Evolutionary conservation across 2,329 filamentous ascomycete species (phyloP), one percentile per base, ranked within the genome.

Genomic region (Teratosphaeria destructans): DNA sequence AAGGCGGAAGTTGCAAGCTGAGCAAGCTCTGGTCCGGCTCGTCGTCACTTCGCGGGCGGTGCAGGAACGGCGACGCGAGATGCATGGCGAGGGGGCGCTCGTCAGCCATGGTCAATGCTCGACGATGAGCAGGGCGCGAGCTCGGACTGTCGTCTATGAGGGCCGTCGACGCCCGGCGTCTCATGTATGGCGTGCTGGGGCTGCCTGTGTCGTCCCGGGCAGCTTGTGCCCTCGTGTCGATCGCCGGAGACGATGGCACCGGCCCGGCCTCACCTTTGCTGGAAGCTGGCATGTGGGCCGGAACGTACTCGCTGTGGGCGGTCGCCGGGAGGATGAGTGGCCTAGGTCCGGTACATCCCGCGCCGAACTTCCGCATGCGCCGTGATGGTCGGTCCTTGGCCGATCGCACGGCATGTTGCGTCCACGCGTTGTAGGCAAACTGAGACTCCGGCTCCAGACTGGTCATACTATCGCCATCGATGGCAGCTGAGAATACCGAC

Each of bases 351-450:
- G 66, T 62, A 52, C 66, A 68, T n/a, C 71, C 71, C 27, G 66
- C 70, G 32, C 70, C 70, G 55, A 74, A 74, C 7, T 70, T 65
- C 27, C 72, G 61, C 72, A 74, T 74, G 43, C 72, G 61, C 27
- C 71, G 61, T 27, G 60, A 61, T 3, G 68, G 68, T 29, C 59
- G 66, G 14, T 56, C 57, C 53, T 64, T 59, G 19, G 59, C 54
- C 14, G 39, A 54, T 12, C 57, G 61, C 8, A 58, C 56, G 6
- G 63, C 58, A 29, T 59, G 63, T 43, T 61, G 54, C n/a, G 27
- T 63, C 61, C 61, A 63, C 5, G 62, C 60, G 27, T 63, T 64
- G 59, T 60, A 60, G 10, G 16, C 37, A n/a, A 49, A 57, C 59
- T 14, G 26, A 19, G 54, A 37, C 12, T 56, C 37, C 2, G 32